phyloP scores from a whole-genome alignment of 305 asterid species.

The Rubia balearica region DNA sequence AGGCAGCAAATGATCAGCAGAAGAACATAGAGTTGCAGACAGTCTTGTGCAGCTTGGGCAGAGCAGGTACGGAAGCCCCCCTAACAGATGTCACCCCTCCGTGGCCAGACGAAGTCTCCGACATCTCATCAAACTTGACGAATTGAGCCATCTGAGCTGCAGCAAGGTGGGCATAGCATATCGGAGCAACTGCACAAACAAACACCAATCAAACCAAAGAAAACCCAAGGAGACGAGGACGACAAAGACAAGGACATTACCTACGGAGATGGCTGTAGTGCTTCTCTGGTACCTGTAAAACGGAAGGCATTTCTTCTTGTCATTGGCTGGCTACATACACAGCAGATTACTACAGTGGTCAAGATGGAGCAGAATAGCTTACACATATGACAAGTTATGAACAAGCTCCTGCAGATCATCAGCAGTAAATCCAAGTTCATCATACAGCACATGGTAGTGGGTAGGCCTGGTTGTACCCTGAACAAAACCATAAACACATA shows the following conservation, averaged over 20 bases:
- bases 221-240: background rate
- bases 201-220: no score
- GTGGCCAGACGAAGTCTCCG: constrained; percentile 44
- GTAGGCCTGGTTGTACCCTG: constrained; percentile 77
- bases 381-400: constrained; percentile 66
- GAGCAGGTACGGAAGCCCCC: constrained; percentile 29
- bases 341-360: background rate
- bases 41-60: constrained; percentile 31
- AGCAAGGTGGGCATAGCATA: constrained; percentile 67
- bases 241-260: constrained; percentile 19
- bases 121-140: constrained; percentile 48
- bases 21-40: constrained; percentile 54
- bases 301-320: background rate
- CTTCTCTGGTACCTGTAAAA: constrained; percentile 68
- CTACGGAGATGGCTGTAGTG: constrained; percentile 64
- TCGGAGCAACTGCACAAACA: constrained; percentile 51
- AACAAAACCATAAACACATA: background rate
- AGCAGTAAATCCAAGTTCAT: constrained; percentile 55
- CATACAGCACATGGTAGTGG: constrained; percentile 60
- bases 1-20: constrained; percentile 28
- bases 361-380: constrained; percentile 17
- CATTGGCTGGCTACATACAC: background rate
- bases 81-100: constrained; percentile 30
- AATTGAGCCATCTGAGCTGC: constrained; percentile 59
- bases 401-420: constrained; percentile 70